Conservation (phyloP, 164 flowering plant genomes). For the Vitis amurensis region DNA sequence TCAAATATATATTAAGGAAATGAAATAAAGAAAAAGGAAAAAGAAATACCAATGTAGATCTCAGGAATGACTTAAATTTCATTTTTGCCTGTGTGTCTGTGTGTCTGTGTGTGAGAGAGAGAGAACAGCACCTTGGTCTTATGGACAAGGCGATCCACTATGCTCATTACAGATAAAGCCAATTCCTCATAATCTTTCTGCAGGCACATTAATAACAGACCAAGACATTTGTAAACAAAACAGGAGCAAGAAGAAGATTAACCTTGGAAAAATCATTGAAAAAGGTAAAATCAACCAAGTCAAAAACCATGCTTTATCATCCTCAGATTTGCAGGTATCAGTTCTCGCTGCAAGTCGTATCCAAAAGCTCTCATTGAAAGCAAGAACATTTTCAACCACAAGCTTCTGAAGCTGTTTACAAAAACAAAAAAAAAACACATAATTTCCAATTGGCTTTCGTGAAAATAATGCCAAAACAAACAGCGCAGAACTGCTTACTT, state of each 20-base stretch:
- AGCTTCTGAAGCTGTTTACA: slow-evolving; percentile 78
- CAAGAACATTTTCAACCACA: slow-evolving; percentile 84
- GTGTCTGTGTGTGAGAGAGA: slow-evolving; percentile 6
- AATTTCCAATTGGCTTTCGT: background rate
- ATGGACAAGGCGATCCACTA: slow-evolving; percentile 77
- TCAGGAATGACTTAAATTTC: background rate
- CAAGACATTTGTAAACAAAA: slow-evolving; percentile 10
- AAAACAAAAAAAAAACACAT: slow-evolving; percentile 1
- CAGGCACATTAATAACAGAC: slow-evolving; percentile 14
- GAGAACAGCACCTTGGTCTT: slow-evolving; percentile 64
- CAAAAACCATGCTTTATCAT: slow-evolving; percentile 91
- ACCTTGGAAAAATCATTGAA: slow-evolving; percentile 7
- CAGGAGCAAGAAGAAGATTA: background rate
- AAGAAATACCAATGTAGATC: background rate
- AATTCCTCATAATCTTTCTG: slow-evolving; percentile 97
- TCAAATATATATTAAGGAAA: slow-evolving; percentile 3
- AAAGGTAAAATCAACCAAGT: slow-evolving; percentile 31
- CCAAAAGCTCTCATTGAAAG: slow-evolving; percentile 91
- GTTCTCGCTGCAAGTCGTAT: slow-evolving; percentile 87
- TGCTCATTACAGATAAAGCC: slow-evolving; percentile 75
- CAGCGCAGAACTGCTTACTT: slow-evolving; percentile 44
- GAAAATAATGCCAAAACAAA: background rate
- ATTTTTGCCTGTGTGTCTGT: background rate
- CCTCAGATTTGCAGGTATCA: slow-evolving; percentile 93
- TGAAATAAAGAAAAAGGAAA: background rate